Evolutionary conservation across 371 early-diverging fungal species (phyloP).

Genomic region (Lichtheimia corymbifera): DNA sequence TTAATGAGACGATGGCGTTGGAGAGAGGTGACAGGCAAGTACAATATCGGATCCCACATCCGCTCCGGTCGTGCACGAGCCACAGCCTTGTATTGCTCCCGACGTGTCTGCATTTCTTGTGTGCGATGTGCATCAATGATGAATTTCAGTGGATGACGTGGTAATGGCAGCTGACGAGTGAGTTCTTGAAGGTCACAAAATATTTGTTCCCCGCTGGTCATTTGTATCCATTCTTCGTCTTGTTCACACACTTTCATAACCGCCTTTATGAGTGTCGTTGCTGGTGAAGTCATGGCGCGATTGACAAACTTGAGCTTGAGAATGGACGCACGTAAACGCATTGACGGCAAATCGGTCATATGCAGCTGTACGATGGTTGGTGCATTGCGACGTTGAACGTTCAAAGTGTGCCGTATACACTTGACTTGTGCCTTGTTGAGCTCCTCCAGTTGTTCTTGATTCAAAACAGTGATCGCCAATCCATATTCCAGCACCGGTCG

Average conservation of each 20-base stretch:
- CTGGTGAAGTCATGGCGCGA: background rate
- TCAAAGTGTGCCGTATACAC: background rate
- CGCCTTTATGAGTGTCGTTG: background rate
- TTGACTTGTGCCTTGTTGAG: too few species aligned
- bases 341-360: background rate
- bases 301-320: background rate
- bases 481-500: slow-evolving; percentile 20
- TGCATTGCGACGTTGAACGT: background rate
- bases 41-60: background rate
- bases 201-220: background rate
- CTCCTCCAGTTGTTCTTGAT: too few species aligned
- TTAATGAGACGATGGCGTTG: slow-evolving; percentile 6
- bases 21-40: background rate
- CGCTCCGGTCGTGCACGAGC: background rate
- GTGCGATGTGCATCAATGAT: background rate
- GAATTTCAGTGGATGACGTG: background rate
- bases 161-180: background rate
- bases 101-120: background rate
- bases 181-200: background rate
- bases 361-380: background rate
- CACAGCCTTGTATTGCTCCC: background rate
- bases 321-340: background rate
- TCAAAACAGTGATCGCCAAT: background rate
- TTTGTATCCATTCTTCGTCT: background rate
- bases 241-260: background rate